A percentile compares a stretch with the other conserved stretches of the same genome.
phyloP scores from a whole-genome alignment of 169 alveolate genomes.

The Eimeria necatrix region DNA sequence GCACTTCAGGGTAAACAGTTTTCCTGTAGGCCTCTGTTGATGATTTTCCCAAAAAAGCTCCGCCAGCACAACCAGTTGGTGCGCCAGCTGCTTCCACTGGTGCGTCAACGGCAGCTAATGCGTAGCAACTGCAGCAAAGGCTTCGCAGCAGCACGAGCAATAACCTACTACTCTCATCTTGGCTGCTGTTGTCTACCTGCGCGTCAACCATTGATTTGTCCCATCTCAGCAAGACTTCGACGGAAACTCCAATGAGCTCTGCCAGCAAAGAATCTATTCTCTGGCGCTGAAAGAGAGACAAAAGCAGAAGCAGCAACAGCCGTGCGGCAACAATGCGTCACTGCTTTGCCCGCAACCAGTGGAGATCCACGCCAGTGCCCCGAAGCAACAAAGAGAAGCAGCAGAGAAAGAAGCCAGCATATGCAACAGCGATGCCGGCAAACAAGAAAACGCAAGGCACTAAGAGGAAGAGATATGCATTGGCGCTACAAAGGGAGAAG shows the following conservation, averaged over 20 bases:
- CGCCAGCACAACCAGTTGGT: not conserved
- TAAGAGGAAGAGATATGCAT: not conserved
- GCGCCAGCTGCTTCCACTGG: not conserved
- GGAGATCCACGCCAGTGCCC: not conserved
- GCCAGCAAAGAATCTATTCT: not conserved
- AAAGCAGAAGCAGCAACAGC: conserved; percentile 6
- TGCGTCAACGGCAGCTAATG: no score
- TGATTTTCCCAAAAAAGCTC: not conserved
- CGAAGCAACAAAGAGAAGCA: not conserved
- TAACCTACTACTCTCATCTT: not conserved
- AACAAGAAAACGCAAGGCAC: not conserved
- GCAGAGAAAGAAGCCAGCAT: not conserved
- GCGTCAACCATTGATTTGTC: not conserved
- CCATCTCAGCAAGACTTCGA: conserved; percentile 33
- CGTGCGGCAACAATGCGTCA: not conserved
- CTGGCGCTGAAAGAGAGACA: conserved; percentile 4
- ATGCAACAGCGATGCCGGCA: not conserved
- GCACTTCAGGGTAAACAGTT: not conserved
- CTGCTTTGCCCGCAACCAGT: not conserved
- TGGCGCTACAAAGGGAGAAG: not conserved
- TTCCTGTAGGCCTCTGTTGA: not conserved
- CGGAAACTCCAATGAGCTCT: conserved; percentile 12
- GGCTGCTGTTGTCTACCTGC: not conserved
- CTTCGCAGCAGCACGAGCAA: conserved; percentile 10
- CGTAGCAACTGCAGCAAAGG: not conserved